phyloP scores from a whole-genome alignment of 75 land plant species.

The Pseudotsuga menziesii region DNA sequence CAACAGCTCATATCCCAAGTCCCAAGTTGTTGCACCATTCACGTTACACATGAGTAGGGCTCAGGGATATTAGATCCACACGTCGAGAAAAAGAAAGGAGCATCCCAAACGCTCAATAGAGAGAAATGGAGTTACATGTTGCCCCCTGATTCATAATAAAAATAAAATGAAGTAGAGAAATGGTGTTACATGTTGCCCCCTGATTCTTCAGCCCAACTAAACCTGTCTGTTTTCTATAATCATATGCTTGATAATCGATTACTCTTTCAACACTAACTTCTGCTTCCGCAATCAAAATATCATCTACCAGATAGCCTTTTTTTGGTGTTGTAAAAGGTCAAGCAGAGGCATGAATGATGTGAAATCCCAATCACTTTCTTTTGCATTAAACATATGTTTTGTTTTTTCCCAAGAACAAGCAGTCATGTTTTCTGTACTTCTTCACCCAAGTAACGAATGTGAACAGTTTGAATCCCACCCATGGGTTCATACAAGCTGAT shows the following conservation, averaged over 20 bases:
- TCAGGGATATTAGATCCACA: no score
- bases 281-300: slow-evolving; percentile 64
- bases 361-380: slow-evolving; percentile 96
- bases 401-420: slow-evolving; percentile 18
- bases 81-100: no score
- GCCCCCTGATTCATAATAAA: no score
- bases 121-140: no score
- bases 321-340: slow-evolving; percentile 73
- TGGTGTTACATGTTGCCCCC: slow-evolving; percentile 88
- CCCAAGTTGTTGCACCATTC: no score
- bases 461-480: no score
- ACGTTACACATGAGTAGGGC: no score
- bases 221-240: slow-evolving; percentile 87
- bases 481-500: no score
- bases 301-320: slow-evolving; percentile 81
- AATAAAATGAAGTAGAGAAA: slow-evolving; percentile 49
- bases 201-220: slow-evolving; percentile 91
- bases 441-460: no score
- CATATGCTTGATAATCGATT: slow-evolving; percentile 77
- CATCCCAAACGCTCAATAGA: no score
- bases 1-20: no score
- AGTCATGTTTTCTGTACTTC: neutral
- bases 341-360: slow-evolving; percentile 87
- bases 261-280: slow-evolving; percentile 68
- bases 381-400: slow-evolving; percentile 80